Evolutionary conservation across 2,329 filamentous ascomycete species (phyloP).

Genomic region (Nothophaeocryptopus gaeumannii): DNA sequence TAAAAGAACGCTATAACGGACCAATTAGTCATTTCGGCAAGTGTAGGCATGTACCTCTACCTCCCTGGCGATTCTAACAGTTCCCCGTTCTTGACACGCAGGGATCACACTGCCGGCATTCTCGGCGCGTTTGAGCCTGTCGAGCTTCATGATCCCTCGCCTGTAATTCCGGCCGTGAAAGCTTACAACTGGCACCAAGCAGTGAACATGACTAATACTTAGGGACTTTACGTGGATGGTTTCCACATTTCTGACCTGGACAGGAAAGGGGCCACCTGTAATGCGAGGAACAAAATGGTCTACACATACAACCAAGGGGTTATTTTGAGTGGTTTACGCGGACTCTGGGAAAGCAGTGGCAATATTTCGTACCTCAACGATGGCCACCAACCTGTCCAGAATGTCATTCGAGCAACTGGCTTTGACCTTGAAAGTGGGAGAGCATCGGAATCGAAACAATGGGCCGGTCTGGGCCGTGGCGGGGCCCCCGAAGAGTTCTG

Average conservation of each 20-base stretch:
- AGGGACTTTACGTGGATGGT: conserved; percentile 74
- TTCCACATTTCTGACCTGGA: conserved; percentile 74
- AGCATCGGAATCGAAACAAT: conserved; percentile 37
- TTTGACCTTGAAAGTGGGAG: conserved; percentile 55
- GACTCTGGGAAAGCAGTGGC: conserved; percentile 75
- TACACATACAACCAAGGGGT: conserved; percentile 97
- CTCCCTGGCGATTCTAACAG: conserved; percentile 57
- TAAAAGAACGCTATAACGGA: conserved; percentile 99
- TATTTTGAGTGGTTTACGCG: conserved; percentile 74
- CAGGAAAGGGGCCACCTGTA: conserved; percentile 57
- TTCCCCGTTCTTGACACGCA: conserved; percentile 12
- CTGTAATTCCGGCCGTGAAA: conserved; percentile 70
- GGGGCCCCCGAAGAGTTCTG: conserved; percentile 38
- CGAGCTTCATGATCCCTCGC: conserved; percentile 32
- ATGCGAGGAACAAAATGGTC: conserved; percentile 78
- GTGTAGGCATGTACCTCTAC: conserved; percentile 82
- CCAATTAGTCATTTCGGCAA: conserved; percentile 81
- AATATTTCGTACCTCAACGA: conserved; percentile 69
- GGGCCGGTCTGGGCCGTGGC: conserved; percentile 55
- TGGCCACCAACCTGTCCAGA: conserved; percentile 71
- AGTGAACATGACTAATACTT: conserved; percentile 77
- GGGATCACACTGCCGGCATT: conserved; percentile 5
- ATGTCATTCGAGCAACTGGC: conserved; percentile 74
- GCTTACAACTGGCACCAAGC: conserved; percentile 75
- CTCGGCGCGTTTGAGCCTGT: conserved; percentile 52